Percentiles rank a stretch among this genome's conserved stretches.
Conservation (phyloP, 2,329 filamentous ascomycete genomes). For the Balansia obtecta region DNA sequence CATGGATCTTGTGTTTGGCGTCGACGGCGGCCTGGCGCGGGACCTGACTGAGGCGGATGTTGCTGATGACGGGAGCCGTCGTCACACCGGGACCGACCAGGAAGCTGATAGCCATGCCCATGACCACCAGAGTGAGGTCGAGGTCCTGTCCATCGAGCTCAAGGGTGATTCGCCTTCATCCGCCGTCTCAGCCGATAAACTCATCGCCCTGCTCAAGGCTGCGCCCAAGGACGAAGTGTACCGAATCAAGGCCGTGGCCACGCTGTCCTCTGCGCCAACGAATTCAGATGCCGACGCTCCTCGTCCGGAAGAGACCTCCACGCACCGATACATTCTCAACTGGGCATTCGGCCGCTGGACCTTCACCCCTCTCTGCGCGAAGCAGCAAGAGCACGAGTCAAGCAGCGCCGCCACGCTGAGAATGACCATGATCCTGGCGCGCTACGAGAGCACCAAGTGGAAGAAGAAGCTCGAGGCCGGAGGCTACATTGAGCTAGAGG, state of each 20-base stretch:
- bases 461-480: conserved; percentile 56
- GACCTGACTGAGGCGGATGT: conserved; percentile 31
- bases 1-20: conserved; percentile 69
- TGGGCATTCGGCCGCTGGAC: conserved; percentile 98
- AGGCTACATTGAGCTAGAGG: conserved; percentile 38
- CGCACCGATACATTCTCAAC: conserved; percentile 72
- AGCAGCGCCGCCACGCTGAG: conserved; percentile 45
- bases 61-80: conserved; percentile 10
- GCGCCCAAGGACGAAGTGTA: conserved; percentile 92
- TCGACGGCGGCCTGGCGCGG: conserved; percentile 68
- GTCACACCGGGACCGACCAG: conserved; percentile 13
- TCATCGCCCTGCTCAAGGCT: conserved; percentile 53
- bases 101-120: conserved; percentile 24
- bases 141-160: conserved; percentile 76
- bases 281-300: conserved; percentile 38
- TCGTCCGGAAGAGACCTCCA: conserved; percentile 19
- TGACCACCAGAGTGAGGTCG: conserved; percentile 71
- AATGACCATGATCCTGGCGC: conserved; percentile 65
- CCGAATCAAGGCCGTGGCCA: conserved; percentile 68
- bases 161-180: conserved; percentile 25
- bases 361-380: conserved; percentile 49
- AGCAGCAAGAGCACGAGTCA: conserved; percentile 37
- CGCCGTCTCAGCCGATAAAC: conserved; percentile 43
- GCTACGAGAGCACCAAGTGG: conserved; percentile 66
- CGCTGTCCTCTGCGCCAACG: conserved; percentile 31